Evolutionary conservation across 2,329 filamentous ascomycete genomes (phyloP), one percentile per base, ranked within the genome.

Genomic region (Teratosphaeria pseudoeucalypti): DNA sequence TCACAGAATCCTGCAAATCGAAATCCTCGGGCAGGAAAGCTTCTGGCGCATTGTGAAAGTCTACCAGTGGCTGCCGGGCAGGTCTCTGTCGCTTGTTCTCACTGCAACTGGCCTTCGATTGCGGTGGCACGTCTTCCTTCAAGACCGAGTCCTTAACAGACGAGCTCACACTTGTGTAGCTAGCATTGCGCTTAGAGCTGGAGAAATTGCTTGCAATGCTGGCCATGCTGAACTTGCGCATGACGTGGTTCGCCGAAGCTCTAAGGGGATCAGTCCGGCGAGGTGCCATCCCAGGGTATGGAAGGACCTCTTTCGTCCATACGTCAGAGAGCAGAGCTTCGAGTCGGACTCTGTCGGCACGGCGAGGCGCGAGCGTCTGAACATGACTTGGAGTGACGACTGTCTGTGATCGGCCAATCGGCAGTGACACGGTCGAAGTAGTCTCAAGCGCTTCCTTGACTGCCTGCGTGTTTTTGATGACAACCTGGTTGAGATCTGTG

Each of bases 211-310:
- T 87, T 14, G 88, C 82, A 64, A 94, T 87, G 71, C 86, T 91
- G 55, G 87, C 86, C 68, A 90, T 86, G 73, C 89, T 95, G 63
- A 96, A 81, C 71, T 92, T 95, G 57, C 91, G 83, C 77, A 96
- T 95, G 69, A 96, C 84, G 0, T 89, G 89, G 39, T 89, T 90
- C 12, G 91, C 89, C n/a, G 88, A 90, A 49, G 83, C 84, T 56
- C 88, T 82, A 54, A 94, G 86, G 3, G 90, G 68, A 66, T 95
- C 88, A 76, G 76, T 84, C 73, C 71, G 83, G 72, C 76, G 85
- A 73, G 74, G 84, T 73, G 74, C 79, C 83, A 96, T 92, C 1
- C 90, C 90, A 16, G 92, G 90, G 69, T 88, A 94, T 0, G 91
- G 90, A 52, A 96, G 75, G 19, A 84, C 74, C 59, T 95, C 88